Evolutionary conservation across 805 yeast genomes (phyloP), one percentile per base, ranked within the genome.

Genomic region (Geotrichum ghanense): DNA sequence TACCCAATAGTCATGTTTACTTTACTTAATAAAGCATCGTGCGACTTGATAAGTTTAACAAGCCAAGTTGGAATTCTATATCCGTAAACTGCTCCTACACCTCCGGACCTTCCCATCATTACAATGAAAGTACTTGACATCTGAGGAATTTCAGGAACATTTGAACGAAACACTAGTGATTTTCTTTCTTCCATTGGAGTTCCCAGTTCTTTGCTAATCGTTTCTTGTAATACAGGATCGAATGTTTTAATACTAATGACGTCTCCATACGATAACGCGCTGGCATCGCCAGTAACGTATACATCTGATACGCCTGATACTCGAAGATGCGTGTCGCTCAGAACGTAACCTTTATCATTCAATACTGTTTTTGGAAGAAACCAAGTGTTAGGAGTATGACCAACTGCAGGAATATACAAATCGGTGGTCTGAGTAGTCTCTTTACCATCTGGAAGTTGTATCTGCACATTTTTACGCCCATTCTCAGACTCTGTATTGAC

Each of bases 261-360:
- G 7, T 43, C 31, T 9, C 52, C 48, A 22, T 41, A 21, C 9
- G 21, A 22, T 22, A 43, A 40, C 10, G n/a, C 44, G 16, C 51
- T 40, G 24, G 52, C 48, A 42, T 55, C 58, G 4, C 58, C 58
- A 19, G 49, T 19, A 20, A 51, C 57, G 40, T 46, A 50, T 3
- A 43, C 56, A 21, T 46, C 41, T 10, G 26, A 22, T 25, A 20
- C 22, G 19, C 50, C 50, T 35, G 48, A 45, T 34, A 53, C 51
- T 14, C 51, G 26, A n/a, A 53, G 44, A 23, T 48, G 22, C 19
- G 26, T 40, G 26, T 55, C 56, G 12, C 48, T 46, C 10, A 21
- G 23, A 10, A 55, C 48, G 25, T 22, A 50, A 10, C 55, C 54
- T 21, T 40, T 31, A 5, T 43, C 31, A 26, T 52, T 50, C 12